Evolutionary conservation across 495 filamentous ascomycete genomes (phyloP).

Genomic region (Neurospora sp.): DNA sequence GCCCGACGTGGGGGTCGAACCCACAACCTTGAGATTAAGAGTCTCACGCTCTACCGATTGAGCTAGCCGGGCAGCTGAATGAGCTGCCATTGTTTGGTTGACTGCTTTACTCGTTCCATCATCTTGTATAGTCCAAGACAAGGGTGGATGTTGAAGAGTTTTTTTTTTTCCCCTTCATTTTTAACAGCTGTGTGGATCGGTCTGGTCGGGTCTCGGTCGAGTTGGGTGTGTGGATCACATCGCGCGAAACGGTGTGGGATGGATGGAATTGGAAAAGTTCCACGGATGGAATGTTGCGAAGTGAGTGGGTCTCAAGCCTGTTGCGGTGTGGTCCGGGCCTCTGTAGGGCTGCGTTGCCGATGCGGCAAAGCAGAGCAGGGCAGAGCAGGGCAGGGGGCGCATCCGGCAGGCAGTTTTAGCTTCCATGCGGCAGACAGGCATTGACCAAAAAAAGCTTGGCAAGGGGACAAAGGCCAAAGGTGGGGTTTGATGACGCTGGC

Average conservation of each 20-base stretch:
- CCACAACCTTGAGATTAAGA: constrained; percentile 31
- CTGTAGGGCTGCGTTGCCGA: not conserved
- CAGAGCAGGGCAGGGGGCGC: not conserved
- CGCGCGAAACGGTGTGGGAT: not conserved
- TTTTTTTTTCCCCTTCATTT: not conserved
- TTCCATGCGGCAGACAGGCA: not conserved
- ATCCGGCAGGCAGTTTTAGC: not conserved
- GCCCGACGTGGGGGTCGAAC: not conserved
- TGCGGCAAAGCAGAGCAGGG: not conserved
- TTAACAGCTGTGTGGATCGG: not conserved
- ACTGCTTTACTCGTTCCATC: not conserved
- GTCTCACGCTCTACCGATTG: constrained; percentile 69
- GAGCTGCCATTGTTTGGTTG: not conserved
- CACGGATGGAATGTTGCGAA: not conserved
- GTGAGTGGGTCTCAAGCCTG: not conserved
- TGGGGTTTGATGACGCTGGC: not conserved
- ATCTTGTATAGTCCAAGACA: not conserved
- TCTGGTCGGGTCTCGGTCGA: not conserved
- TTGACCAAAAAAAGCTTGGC: not conserved
- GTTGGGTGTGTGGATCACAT: not conserved
- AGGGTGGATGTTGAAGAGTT: not conserved
- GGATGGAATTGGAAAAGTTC: not conserved
- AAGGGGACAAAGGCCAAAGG: not conserved
- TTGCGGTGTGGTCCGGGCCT: not conserved
- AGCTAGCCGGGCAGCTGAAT: constrained; percentile 39